Evolutionary conservation across 192 early-diverging fungal genomes (phyloP).

Genomic region (Linnemannia exigua): DNA sequence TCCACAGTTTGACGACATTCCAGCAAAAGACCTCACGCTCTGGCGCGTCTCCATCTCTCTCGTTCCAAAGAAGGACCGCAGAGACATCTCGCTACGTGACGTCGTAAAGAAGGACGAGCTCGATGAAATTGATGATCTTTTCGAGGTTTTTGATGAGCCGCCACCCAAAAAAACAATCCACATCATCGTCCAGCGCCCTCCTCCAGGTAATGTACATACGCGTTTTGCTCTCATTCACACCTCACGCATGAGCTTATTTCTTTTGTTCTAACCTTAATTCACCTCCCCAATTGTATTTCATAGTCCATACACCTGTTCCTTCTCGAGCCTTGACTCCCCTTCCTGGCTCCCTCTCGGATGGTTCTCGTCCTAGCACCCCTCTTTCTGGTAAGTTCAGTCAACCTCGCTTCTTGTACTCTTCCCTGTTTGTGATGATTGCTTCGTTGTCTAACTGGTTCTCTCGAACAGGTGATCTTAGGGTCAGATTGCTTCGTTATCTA

Average conservation of each 20-base stretch:
- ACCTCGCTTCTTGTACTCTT: neutral
- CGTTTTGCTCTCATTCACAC: neutral
- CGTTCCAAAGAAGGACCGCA: slow-evolving; percentile 5
- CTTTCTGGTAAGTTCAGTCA: slow-evolving; percentile 6
- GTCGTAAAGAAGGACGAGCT: neutral
- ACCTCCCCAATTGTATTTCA: neutral
- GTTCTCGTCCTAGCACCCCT: slow-evolving; percentile 10
- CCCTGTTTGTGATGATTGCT: no score
- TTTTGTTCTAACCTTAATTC: neutral
- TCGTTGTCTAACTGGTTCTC: neutral
- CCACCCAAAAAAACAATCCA: neutral
- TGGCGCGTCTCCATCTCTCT: slow-evolving; percentile 12
- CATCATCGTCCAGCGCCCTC: slow-evolving; percentile 10
- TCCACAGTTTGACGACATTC: neutral
- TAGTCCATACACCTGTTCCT: slow-evolving; percentile 1
- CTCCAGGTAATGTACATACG: slow-evolving; percentile 7
- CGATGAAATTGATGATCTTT: neutral
- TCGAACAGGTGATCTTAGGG: slow-evolving; percentile 24
- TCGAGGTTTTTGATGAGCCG: neutral
- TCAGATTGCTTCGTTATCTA: neutral
- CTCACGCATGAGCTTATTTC: no score
- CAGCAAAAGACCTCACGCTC: slow-evolving; percentile 10
- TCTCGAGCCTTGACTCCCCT: neutral
- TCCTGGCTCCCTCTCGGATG: slow-evolving; percentile 6
- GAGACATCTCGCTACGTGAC: neutral